Evolutionary conservation across 306 rosid species (phyloP), one percentile per base, ranked within the genome.

Genomic region (Pyrus pyrifolia): DNA sequence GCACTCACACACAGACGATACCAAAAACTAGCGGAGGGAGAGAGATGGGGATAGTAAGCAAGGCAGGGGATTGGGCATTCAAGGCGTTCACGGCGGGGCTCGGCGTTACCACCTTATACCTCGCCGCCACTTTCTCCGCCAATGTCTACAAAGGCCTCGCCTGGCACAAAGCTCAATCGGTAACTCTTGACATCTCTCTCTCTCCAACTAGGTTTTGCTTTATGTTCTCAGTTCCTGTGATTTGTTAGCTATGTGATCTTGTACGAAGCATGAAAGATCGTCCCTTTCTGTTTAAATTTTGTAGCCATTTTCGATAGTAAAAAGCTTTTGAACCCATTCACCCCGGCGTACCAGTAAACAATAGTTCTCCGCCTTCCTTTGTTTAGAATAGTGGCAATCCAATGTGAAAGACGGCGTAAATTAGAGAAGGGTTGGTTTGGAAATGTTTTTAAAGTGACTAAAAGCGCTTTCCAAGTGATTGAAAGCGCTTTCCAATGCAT

Each of bases 81-180:
- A 93, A 82, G 79, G 91, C 97, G 12, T 88, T 91, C 79, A 86
- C 92, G 2, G 90, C 97, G 52, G 81, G 91, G 69, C 91, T 93
- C 1, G 97, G 96, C 12, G 29, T 83, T 79, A 25, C 93, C 59
- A 89, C 97, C 76, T 67, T 93, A n/a, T 93, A 89, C 79, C 97
- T 93, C 81, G 70, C 95, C 21, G 90, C 72, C 57, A 85, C 92
- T 30, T 93, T 91, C 84, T 91, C 97, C 72, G 76, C 83, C 58
- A 87, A 89, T 78, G 87, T 93, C 79, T 86, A 93, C 89, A 84
- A 79, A 84, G 98, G 98, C 81, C 76, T 93, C 61, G 75, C 93
- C 44, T 93, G 96, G 98, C 98, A 93, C 81, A 91, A 93, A 15
- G 83, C 93, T 84, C 98, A 93, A 86, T 70, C 90, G 33, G 97